Percentiles rank a stretch among this genome's conserved stretches.
Conservation (phyloP, 2,329 filamentous ascomycete genomes). For the Aureobasidium sp. region DNA sequence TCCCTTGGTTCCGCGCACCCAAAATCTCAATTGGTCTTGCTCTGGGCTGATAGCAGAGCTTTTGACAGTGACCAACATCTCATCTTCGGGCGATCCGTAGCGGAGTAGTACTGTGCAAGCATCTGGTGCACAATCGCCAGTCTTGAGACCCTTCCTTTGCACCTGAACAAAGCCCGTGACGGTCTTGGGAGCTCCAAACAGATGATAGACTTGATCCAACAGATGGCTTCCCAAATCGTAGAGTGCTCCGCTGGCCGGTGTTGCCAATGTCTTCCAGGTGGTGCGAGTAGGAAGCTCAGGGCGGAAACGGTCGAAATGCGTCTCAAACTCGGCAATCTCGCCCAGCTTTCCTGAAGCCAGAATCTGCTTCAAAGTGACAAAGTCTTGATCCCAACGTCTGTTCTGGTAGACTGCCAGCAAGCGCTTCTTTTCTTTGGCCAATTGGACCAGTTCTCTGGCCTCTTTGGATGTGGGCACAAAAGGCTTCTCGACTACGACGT, state of each 20-base stretch:
- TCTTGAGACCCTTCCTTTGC: conserved; percentile 54
- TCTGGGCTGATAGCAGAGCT: conserved; percentile 63
- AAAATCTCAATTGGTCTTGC: conserved; percentile 61
- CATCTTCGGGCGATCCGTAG: conserved; percentile 45
- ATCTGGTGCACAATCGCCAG: conserved; percentile 41
- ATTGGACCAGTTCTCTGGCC: conserved; percentile 52
- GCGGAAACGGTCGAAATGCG: conserved; percentile 72
- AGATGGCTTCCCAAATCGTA: conserved; percentile 73
- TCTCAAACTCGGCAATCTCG: conserved; percentile 69
- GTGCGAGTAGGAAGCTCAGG: conserved; percentile 43
- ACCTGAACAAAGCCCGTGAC: conserved; percentile 63
- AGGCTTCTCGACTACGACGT: conserved; percentile 76
- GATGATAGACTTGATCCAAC: conserved; percentile 64
- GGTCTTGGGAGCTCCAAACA: conserved; percentile 61
- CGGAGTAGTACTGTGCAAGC: conserved; percentile 56
- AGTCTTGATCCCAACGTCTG: conserved; percentile 72
- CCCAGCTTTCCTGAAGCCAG: conserved; percentile 55
- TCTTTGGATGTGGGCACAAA: conserved; percentile 67
- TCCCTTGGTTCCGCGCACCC: conserved; percentile 67
- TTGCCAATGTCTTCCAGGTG: conserved; percentile 61
- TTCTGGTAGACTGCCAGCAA: conserved; percentile 47
- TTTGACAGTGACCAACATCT: conserved; percentile 61
- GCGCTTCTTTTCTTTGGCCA: conserved; percentile 34
- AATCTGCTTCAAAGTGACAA: conserved; percentile 60
- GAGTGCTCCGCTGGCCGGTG: conserved; percentile 60